Base-by-base conservation (phyloP, 345 rosid species). In the Populus euphratica region DNA sequence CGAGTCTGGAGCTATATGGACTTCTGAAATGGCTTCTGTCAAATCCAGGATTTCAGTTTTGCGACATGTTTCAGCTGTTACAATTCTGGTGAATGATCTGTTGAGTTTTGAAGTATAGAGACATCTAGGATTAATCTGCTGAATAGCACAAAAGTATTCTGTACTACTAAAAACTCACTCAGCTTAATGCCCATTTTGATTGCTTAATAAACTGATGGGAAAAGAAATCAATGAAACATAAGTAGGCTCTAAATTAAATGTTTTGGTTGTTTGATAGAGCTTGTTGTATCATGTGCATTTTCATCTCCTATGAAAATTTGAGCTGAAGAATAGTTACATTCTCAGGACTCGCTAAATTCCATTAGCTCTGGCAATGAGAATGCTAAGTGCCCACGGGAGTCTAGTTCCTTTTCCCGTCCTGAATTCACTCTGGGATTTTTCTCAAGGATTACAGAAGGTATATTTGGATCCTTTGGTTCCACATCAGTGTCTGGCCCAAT, bases 391-490 rank as follows among this genome's bases (percentile, higher is more conserved):
- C 73, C 81, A 25, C 78, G 78, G 76, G 86, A 76, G 29, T 83
- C 74, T 74, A 79, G 83, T 73, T 86, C 93, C 79, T 83, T 81
- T 75, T 90, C 83, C 81, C 82, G 81, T 83, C 92, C 93, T 68
- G 90, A 74, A 80, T 88, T 87, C 80, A 89, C 96, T 66, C 62
- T 92, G 73, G 93, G 91, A 76, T 87, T 93, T 84, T 86, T 95
- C 79, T 79, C 82, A 14, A 87, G 86, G 81, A 84, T 89, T 81
- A 88, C 85, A 27, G 81, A 83, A 33, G 79, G 88, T 83, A 73
- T 95, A 73, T 88, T 95, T 66, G 86, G 92, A 75, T 82, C 86
- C 62, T 81, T 80, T 36, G 76, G 87, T 79, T 89, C 88, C 33
- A 62, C 84, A 66, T 83, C 92, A n/a, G 73, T 65, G 65, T 70